Conservation (phyloP, 2,329 filamentous ascomycete species). For the Colletotrichum plurivorum region DNA sequence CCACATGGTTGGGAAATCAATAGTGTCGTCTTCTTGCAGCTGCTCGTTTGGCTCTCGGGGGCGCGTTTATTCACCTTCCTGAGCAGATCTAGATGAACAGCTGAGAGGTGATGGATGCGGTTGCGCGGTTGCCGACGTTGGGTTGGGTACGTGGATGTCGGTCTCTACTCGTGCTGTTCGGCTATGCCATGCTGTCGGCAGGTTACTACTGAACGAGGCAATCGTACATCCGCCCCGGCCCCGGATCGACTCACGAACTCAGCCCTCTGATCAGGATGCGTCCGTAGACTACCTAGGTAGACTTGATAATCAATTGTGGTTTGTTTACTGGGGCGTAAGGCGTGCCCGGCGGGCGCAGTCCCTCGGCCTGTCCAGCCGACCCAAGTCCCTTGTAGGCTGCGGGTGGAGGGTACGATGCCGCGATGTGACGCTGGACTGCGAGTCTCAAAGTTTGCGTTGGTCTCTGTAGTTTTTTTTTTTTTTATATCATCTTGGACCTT, state of each 20-base stretch:
- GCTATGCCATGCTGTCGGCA: conserved; percentile 18
- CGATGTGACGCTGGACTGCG: conserved; percentile 13
- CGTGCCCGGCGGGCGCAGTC: conserved; percentile 11
- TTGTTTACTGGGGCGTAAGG: conserved; percentile 16
- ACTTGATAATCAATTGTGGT: background rate
- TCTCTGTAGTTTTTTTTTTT: background rate
- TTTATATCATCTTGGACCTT: conserved; percentile 1
- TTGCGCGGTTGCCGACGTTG: background rate
- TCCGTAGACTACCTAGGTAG: too few relatives aligned
- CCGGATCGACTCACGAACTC: conserved; percentile 4
- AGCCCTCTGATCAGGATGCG: background rate
- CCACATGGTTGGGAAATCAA: conserved; percentile 4
- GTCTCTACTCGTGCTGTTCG: background rate
- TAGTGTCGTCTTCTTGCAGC: background rate
- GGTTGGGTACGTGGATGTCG: too few relatives aligned
- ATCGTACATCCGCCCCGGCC: conserved; percentile 5
- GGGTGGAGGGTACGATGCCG: background rate
- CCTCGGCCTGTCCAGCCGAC: background rate
- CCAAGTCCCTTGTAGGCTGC: background rate
- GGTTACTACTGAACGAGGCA: conserved; percentile 5
- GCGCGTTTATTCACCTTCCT: background rate
- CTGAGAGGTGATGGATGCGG: background rate
- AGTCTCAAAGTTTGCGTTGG: background rate
- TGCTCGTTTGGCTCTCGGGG: background rate
- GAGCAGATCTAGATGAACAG: too few relatives aligned